Base-by-base conservation (phyloP, 352 stramenopile species). In the Saprolegnia diclina region DNA sequence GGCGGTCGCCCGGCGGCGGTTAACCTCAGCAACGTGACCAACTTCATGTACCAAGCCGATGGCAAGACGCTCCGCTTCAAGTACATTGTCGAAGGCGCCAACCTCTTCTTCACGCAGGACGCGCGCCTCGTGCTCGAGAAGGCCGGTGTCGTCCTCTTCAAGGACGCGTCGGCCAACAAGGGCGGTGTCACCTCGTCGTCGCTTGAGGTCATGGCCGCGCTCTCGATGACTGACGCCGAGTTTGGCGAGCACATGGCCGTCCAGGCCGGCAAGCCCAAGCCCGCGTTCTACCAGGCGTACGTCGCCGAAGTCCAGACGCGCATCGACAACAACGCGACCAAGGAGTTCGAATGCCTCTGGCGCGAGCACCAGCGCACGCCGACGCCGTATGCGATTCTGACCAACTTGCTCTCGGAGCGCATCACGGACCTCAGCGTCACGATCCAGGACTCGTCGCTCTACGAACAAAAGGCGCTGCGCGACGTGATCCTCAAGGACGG, bases 81-180 rank as follows among this genome's bases (percentile, higher is more conserved):
- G 66, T 77, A 92, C 18, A 92, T 94, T 63, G 83, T 94, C 5
- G 86, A 94, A 71, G 86, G 86, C n/a, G 84, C 86, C 37, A 94
- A 92, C 77, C 64, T 94, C 40, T 94, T 94, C 64, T 87, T 92
- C 66, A 94, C 86, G 19, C 84, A 87, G 3, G 83, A 94, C 53
- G 83, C 85, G 16, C 82, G 85, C 66, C 76, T 97, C 62, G 84
- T 85, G 56, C 80, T 99, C 4, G 88, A 98, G 40, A 87, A 98
- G 63, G 96, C 92, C 11, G 94, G 95, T 42, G 95, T 99, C 35
- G 82, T 98, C 9, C 94, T 99, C 73, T 96, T 96, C 69, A 99
- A 99, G 82, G 96, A 99, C 73, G 97, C 91, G 0, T 99, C 94
- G 56, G 84, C 86, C 52, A 94, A 94, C 78, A 94, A 94, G 75